phyloP scores from a whole-genome alignment of 2,329 filamentous ascomycete species.

The Nannizziopsis arthrosporioides region DNA sequence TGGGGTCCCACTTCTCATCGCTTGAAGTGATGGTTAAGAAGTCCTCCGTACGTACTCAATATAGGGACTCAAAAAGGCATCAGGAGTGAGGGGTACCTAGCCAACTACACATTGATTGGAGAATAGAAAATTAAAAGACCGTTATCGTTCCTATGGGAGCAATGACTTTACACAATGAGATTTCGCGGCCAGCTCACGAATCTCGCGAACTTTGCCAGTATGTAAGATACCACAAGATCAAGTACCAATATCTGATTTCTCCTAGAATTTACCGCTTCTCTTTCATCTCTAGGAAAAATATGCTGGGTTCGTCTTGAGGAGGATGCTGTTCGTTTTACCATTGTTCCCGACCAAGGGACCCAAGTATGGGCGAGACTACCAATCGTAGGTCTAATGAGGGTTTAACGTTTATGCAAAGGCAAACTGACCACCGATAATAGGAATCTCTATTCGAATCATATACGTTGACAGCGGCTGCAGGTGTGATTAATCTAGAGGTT shows the following conservation, averaged over 20 bases:
- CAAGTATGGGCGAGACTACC: slow-evolving; percentile 83
- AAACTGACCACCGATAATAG: slow-evolving; percentile 20
- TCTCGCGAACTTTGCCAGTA: slow-evolving; percentile 43
- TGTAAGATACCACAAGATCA: slow-evolving; percentile 16
- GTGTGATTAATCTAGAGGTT: slow-evolving; percentile 93
- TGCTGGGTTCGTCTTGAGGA: slow-evolving; percentile 85
- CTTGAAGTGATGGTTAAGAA: too few species aligned
- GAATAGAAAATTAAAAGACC: background rate
- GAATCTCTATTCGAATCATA: slow-evolving; percentile 89
- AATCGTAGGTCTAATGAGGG: slow-evolving; percentile 23
- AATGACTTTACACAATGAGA: slow-evolving; percentile 31
- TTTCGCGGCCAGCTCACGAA: slow-evolving; percentile 44
- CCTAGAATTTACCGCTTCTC: slow-evolving; percentile 50
- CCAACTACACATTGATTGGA: background rate
- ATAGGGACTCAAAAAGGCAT: background rate
- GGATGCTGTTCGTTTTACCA: slow-evolving; percentile 80
- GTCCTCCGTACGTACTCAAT: too few species aligned
- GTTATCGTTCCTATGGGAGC: background rate
- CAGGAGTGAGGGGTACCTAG: background rate
- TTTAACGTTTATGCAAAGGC: slow-evolving; percentile 4
- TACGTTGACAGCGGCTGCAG: slow-evolving; percentile 75
- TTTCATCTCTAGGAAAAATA: slow-evolving; percentile 61
- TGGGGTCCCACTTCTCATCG: too few species aligned
- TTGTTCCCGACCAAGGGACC: slow-evolving; percentile 85
- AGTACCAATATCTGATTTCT: background rate